Evolutionary conservation across 1,284 basidiomycete genomes (phyloP), one percentile per base, ranked within the genome.

Genomic region (Pascua guehoae): DNA sequence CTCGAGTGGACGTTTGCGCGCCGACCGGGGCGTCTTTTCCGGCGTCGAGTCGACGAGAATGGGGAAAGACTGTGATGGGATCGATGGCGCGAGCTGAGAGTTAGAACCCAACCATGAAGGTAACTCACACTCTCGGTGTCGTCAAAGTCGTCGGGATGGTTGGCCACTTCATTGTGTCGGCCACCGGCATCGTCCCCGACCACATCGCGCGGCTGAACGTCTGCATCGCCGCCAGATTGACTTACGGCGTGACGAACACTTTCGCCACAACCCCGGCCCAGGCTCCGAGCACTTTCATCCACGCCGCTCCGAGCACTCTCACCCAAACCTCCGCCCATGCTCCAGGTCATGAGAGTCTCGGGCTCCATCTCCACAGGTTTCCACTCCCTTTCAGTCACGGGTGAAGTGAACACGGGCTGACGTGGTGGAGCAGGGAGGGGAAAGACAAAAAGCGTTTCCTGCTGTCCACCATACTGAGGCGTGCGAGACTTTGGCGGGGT

Each of bases 291-390:
- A 32, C 24, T 32, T 39, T 32, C 10, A 16, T 41, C 48, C 17
- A 8, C 18, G 18, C 16, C 17, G 41, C 46, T 3, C 50, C 56
- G 24, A 32, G 24, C 24, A 32, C 24, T 32, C 4, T 32, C 24
- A 7, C 24, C 24, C 24, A 32, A 32, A 32, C 24, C 24, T 4
- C 56, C 60, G 5, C 61, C 66, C 24, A 65, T 49, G 54, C 65
- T 65, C 72, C 72, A 74, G 2, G 69, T 67, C 51, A 74, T 58
- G 14, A 74, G 59, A 2, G 72, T 74, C 48, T 74, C 72, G 14
- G 71, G 55, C 12, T 70, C 62, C 68, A 71, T 69, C 12, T 66
- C 60, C 8, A 72, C 68, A 0, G 66, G 60, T 42, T 62, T 50
- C 61, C 65, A 74, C 15, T 62, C 50, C 8, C 41, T 24, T 7